Evolutionary conservation across 2,329 filamentous ascomycete species (phyloP), one percentile per base, ranked within the genome.

Genomic region (Dothistroma pini): DNA sequence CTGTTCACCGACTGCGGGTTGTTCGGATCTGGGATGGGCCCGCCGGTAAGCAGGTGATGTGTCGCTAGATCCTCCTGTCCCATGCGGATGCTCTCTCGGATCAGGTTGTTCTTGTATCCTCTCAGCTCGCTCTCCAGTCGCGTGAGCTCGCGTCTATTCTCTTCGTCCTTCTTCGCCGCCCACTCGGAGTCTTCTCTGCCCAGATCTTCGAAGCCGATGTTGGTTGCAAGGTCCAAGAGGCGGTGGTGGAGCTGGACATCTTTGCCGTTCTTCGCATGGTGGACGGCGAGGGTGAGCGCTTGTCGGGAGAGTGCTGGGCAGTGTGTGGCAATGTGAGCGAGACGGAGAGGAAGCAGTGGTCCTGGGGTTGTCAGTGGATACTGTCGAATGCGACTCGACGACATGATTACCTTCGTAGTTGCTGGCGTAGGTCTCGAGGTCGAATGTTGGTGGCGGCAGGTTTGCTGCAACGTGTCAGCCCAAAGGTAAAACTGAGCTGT

Each of bases 51-150:
- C 75, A 96, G 90, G 64, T 89, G 88, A 76, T 96, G 92, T 63
- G 86, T 86, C 48, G 91, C 95, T 5, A 97, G 80, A 69, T 97
- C 95, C 75, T 97, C 92, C 70, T 97, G 90, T 50, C 91, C 93
- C 87, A 97, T 97, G 56, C 72, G 69, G 70, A 97, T 96, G 78
- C 92, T 97, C 78, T 99, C 95, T 74, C 97, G 96, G 70, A 99
- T 92, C 49, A 97, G 79, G 70, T 97, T 99, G 73, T 97, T 96
- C 77, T 95, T 96, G 76, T 97, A 97, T 1, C 88, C 89, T 75
- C 92, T 93, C 21, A 99, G 81, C 75, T 97, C 91, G 16, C 84
- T 80, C 72, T 97, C 91, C 58, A 97, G 80, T n/a, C 89, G 85
- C 58, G 86, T 81, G 0, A 88, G 88, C 75, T 96, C 89, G 1